Percentiles rank a stretch among this genome's conserved stretches.
Evolutionary conservation across 352 stramenopile genomes (phyloP).

Genomic region (Globisporangium middletonii): DNA sequence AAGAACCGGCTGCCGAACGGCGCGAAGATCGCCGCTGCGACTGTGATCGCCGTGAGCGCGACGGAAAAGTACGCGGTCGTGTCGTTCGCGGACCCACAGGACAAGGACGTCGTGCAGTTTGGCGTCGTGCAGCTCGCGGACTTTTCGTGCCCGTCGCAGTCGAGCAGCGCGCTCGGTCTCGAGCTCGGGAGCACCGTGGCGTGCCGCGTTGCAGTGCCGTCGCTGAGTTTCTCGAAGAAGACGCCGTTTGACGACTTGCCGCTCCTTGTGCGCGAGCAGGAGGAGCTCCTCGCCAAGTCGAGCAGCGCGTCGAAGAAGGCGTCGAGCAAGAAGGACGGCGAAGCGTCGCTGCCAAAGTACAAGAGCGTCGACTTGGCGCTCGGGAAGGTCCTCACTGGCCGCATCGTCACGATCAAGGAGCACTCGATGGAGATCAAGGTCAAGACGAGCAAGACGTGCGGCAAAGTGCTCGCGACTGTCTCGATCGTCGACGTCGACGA

Average conservation of each 20-base stretch:
- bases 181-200: slow-evolving; percentile 36
- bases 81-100: slow-evolving; percentile 42
- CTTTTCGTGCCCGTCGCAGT: slow-evolving; percentile 70
- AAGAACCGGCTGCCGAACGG: slow-evolving; percentile 37
- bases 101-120: slow-evolving; percentile 23
- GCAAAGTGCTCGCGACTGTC: slow-evolving; percentile 71
- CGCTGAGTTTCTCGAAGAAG: slow-evolving; percentile 33
- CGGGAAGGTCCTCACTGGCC: slow-evolving; percentile 60
- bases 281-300: slow-evolving; percentile 33
- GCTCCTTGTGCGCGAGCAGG: slow-evolving; percentile 51
- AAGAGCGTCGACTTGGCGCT: slow-evolving; percentile 43
- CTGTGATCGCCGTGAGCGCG: slow-evolving; percentile 43
- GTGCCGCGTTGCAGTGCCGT: slow-evolving; percentile 38
- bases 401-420: slow-evolving; percentile 75
- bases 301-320: slow-evolving; percentile 21
- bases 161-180: slow-evolving; percentile 43
- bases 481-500: slow-evolving; percentile 83
- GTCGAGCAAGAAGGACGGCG: slow-evolving; percentile 19
- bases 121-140: slow-evolving; percentile 68
- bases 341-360: slow-evolving; percentile 69
- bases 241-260: slow-evolving; percentile 75
- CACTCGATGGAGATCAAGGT: slow-evolving; percentile 80
- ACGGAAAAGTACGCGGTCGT: slow-evolving; percentile 65
- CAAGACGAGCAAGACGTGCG: slow-evolving; percentile 60
- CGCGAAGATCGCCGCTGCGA: slow-evolving; percentile 35